Conservation (phyloP, 805 yeast species). For the Gaillardinia entomophila region DNA sequence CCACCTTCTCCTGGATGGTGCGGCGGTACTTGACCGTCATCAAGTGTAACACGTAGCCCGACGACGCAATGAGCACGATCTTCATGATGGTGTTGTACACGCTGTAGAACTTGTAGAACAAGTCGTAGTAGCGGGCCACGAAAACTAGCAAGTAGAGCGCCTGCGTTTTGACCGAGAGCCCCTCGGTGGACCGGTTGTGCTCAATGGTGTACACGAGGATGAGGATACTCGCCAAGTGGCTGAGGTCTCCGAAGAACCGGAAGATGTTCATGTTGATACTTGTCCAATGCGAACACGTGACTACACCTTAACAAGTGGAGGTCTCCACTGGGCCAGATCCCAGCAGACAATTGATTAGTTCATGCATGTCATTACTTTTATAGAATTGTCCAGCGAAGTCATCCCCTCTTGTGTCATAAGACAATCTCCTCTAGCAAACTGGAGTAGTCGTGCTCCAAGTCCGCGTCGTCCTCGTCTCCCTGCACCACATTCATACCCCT, state of each 20-base stretch:
- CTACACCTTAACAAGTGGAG: neutral
- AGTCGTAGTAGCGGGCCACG: conserved; percentile 65
- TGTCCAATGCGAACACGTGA: neutral
- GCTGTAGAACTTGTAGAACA: conserved; percentile 52
- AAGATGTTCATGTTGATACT: conserved; percentile 32
- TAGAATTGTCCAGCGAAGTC: neutral
- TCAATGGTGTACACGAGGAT: conserved; percentile 70
- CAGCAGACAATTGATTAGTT: neutral
- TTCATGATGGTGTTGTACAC: conserved; percentile 79
- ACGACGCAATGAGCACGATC: conserved; percentile 68
- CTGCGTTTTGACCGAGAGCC: conserved; percentile 88
- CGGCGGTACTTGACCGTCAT: conserved; percentile 58
- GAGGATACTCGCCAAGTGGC: conserved; percentile 76
- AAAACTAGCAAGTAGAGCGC: conserved; percentile 69
- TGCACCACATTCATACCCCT: conserved; percentile 12
- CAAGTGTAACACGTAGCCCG: conserved; percentile 68
- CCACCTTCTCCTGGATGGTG: conserved; percentile 56
- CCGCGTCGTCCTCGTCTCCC: conserved; percentile 1
- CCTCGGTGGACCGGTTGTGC: conserved; percentile 60
- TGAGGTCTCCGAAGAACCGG: conserved; percentile 59
- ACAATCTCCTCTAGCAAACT: conserved; percentile 1
- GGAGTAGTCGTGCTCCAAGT: neutral
- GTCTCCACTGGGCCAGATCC: neutral
- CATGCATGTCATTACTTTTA: neutral
- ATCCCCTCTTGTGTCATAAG: neutral